Evolutionary conservation across 1,284 basidiomycete species (phyloP).

Genomic region (Ceratobasidium theobromae): DNA sequence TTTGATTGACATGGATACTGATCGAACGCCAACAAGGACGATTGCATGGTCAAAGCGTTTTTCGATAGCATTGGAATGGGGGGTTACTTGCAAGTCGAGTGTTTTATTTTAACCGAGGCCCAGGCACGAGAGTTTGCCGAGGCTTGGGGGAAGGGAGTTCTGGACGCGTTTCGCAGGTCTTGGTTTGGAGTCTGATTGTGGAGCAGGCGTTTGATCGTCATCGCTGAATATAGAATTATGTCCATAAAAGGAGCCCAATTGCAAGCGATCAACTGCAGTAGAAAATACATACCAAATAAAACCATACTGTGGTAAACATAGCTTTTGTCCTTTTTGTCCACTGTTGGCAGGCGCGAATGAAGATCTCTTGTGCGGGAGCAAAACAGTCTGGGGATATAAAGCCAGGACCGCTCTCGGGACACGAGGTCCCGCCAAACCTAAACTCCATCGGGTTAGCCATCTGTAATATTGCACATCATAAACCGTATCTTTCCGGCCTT

Average conservation of each 20-base stretch:
- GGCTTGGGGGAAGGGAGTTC: conserved; percentile 10
- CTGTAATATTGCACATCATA: not conserved
- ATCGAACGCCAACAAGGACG: conserved; percentile 5
- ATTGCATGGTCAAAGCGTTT: conserved; percentile 30
- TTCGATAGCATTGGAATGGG: conserved; percentile 32
- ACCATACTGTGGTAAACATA: not conserved
- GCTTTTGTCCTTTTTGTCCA: not conserved
- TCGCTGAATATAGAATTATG: no score
- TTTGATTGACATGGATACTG: not conserved
- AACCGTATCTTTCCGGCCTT: conserved; percentile 7
- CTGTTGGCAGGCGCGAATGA: no score
- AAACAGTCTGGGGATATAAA: not conserved
- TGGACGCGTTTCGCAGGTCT: not conserved
- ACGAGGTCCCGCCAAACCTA: not conserved
- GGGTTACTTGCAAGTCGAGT: conserved; percentile 6
- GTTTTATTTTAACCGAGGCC: not conserved
- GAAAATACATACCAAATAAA: no score
- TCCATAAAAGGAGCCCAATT: no score
- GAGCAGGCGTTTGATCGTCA: no score
- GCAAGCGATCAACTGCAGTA: no score
- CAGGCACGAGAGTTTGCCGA: conserved; percentile 18
- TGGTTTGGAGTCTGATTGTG: not conserved
- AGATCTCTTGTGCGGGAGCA: no score
- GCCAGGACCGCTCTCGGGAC: no score
- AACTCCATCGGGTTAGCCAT: not conserved